phyloP scores from a whole-genome alignment of 371 early-diverging fungal species.

The Amoeboradix gromovi region DNA sequence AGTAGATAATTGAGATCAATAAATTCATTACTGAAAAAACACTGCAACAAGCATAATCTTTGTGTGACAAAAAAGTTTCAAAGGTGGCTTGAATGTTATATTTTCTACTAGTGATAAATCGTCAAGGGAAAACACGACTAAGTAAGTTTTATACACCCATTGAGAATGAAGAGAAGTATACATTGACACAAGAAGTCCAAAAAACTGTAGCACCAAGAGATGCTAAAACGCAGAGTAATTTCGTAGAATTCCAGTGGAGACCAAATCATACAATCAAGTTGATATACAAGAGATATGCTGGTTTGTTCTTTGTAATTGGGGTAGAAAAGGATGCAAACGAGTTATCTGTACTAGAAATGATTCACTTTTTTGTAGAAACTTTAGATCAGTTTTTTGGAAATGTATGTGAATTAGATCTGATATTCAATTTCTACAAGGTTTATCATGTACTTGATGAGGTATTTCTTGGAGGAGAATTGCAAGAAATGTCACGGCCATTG shows the following conservation, averaged over 20 bases:
- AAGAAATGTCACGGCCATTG: conserved; percentile 61
- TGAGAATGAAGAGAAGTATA: conserved; percentile 68
- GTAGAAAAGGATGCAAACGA: conserved; percentile 87
- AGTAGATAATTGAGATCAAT: neutral
- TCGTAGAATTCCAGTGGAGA: conserved; percentile 42
- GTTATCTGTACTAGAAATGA: conserved; percentile 66
- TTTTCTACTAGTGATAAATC: conserved; percentile 23
- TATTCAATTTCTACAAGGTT: conserved; percentile 89
- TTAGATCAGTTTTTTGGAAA: conserved; percentile 88
- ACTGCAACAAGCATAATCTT: too few relatives aligned
- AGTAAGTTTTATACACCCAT: conserved; percentile 82
- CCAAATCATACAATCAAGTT: conserved; percentile 25
- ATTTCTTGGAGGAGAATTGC: conserved; percentile 84
- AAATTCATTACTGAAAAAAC: too few relatives aligned
- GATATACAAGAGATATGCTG: conserved; percentile 84
- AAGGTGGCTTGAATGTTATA: neutral
- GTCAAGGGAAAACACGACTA: conserved; percentile 78
- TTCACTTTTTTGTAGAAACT: conserved; percentile 91
- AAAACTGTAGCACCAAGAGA: conserved; percentile 75
- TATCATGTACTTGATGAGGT: conserved; percentile 88
- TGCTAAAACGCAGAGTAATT: conserved; percentile 78
- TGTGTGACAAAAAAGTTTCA: too few relatives aligned
- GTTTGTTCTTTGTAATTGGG: conserved; percentile 84
- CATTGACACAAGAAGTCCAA: conserved; percentile 76
- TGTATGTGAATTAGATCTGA: conserved; percentile 85